phyloP scores from a whole-genome alignment of 306 rosid species.

The Vigna reflexopilosa region DNA sequence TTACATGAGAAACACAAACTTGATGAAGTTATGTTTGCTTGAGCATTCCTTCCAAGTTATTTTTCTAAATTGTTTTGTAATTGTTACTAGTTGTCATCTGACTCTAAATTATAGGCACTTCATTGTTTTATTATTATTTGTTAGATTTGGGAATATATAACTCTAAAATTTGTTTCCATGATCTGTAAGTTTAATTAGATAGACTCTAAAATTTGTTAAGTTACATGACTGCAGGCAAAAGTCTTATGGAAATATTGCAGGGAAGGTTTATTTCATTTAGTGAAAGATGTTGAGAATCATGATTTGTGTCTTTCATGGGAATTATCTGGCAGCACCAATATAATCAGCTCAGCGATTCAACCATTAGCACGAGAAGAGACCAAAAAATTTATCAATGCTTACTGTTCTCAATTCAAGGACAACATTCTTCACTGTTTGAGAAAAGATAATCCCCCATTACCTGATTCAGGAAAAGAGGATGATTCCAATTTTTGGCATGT shows the following conservation, averaged over 20 bases:
- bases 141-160: constrained; percentile 15
- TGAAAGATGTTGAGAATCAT: constrained; percentile 50
- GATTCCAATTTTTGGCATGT: constrained; percentile 60
- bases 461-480: constrained; percentile 60
- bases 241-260: constrained; percentile 62
- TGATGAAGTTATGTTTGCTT: constrained; percentile 7
- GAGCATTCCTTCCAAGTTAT: constrained; percentile 10
- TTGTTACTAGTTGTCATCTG: constrained; percentile 6
- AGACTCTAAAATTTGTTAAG: constrained; percentile 45
- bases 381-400: constrained; percentile 54
- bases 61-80: constrained; percentile 5
- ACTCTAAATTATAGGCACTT: constrained; percentile 1
- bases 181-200: constrained; percentile 26
- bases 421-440: constrained; percentile 65
- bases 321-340: constrained; percentile 42
- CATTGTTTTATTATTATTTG: constrained; percentile 26
- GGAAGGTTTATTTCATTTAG: constrained; percentile 60
- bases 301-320: constrained; percentile 56
- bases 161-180: background rate
- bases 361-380: constrained; percentile 53
- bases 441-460: constrained; percentile 53
- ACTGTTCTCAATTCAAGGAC: constrained; percentile 65
- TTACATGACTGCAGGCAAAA: constrained; percentile 66
- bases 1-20: constrained; percentile 1
- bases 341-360: constrained; percentile 47